Evolutionary conservation across 495 filamentous ascomycete genomes (phyloP).

Genomic region (Aspergillus baeticus): DNA sequence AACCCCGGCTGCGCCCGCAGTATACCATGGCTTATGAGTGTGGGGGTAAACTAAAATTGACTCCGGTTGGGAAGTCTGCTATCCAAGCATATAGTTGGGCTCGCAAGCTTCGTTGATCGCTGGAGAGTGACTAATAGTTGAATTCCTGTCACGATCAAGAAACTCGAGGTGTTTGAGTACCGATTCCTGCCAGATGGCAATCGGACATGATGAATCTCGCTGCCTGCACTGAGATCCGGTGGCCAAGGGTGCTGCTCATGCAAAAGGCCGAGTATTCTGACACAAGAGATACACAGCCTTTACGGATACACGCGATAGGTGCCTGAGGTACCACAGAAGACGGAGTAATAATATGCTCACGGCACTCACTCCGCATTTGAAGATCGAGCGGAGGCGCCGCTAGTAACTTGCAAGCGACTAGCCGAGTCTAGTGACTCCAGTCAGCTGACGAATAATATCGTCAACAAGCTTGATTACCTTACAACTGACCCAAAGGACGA

Average conservation of each 20-base stretch:
- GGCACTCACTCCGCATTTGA: not conserved
- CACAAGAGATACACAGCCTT: not conserved
- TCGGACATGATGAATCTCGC: constrained; percentile 5
- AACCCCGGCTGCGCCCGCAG: constrained; percentile 46
- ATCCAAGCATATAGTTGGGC: too few species aligned
- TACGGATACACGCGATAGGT: not conserved
- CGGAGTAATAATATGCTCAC: not conserved
- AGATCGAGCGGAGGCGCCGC: constrained; percentile 3
- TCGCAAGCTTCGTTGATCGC: too few species aligned
- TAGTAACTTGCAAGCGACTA: not conserved
- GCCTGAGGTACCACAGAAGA: not conserved
- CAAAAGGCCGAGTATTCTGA: not conserved
- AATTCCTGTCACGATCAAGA: not conserved
- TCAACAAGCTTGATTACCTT: not conserved
- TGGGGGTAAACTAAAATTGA: not conserved
- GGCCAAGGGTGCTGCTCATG: not conserved
- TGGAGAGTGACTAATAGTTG: too few species aligned
- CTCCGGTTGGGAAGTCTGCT: not conserved
- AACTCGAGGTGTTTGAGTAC: not conserved
- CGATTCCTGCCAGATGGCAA: not conserved
- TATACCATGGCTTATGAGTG: constrained; percentile 40
- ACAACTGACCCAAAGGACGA: too few species aligned
- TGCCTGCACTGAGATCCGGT: not conserved
- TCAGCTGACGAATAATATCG: constrained; percentile 9
- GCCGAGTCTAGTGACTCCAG: not conserved